Conservation (phyloP, 2,329 filamentous ascomycete species). For the Pseudocercospora eumusae region DNA sequence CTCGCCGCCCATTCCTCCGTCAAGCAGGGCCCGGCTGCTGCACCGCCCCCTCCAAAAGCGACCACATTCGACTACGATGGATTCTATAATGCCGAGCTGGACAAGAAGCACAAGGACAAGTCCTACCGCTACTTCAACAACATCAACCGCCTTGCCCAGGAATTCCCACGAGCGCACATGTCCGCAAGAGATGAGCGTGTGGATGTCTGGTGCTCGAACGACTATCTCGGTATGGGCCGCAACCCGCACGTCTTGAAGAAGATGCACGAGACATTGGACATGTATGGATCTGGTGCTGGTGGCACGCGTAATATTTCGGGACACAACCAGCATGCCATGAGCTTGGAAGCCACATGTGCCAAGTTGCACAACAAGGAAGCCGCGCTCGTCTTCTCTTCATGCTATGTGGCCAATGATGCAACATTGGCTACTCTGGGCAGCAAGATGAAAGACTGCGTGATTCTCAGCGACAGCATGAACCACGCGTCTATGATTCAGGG, state of each 20-base stretch:
- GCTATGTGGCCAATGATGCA: slow-evolving; percentile 97
- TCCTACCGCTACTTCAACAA: slow-evolving; percentile 99
- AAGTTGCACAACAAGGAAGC: slow-evolving; percentile 89
- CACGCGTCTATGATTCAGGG: slow-evolving; percentile 99
- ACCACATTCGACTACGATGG: slow-evolving; percentile 83
- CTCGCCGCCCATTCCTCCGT: slow-evolving; percentile 14
- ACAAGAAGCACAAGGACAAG: slow-evolving; percentile 99
- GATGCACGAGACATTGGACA: slow-evolving; percentile 94
- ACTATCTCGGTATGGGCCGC: slow-evolving; percentile 96
- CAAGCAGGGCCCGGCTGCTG: slow-evolving; percentile 42
- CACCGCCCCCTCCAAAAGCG: slow-evolving; percentile 51
- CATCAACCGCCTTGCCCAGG: slow-evolving; percentile 95
- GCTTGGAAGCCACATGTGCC: slow-evolving; percentile 77
- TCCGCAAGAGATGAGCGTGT: slow-evolving; percentile 78
- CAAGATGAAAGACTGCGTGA: slow-evolving; percentile 94
- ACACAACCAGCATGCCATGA: slow-evolving; percentile 91
- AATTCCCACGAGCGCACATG: slow-evolving; percentile 95
- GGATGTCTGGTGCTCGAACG: slow-evolving; percentile 98
- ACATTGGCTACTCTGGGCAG: slow-evolving; percentile 95
- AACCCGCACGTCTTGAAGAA: slow-evolving; percentile 81
- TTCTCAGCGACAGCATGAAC: slow-evolving; percentile 95
- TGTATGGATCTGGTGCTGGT: slow-evolving; percentile 91
- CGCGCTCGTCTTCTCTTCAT: slow-evolving; percentile 92
- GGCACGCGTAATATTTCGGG: slow-evolving; percentile 97
- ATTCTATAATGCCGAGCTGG: slow-evolving; percentile 85